Base-by-base conservation (phyloP, 371 early-diverging fungal genomes). In the Smittium mucronatum region DNA sequence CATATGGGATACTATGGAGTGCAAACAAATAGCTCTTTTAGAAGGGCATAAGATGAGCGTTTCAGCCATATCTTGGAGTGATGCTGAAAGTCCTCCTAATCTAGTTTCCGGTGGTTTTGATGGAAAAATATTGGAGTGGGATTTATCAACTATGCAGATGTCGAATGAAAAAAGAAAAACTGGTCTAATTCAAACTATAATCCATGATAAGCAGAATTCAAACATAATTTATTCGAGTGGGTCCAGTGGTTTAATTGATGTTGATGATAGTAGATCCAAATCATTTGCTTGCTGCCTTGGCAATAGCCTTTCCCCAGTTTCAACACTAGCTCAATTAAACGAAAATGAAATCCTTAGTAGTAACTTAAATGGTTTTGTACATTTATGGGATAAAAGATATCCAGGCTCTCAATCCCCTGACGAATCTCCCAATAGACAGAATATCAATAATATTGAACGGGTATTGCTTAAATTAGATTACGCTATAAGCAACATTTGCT, bases 371-470 rank as follows among this genome's bases (percentile, higher is more conserved):
- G 78, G 78, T 66, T 73, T 77, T 64, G 78, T 78, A 67, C 75
- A 74, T 33, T 75, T 78, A 73, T 77, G 78, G 78, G 78, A 78
- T 35, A 74, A 77, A 71, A 72, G 78, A 26, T 72, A 76, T 16
- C 63, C 73, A 11, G 70, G 72, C 67, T 63, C 58, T 28, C 74
- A 68, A 34, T 72, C 78, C 0, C 68, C 77, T 63, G 77, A 77
- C 72, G 73, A 76, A 57, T 76, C 76, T 57, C 72, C 75, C 47
- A 76, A 75, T 2, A 74, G 75, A 5, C 63, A 69, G 30, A 77
- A 76, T 64, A 74, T 21, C 5, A 63, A 63, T 63, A 21, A 21
- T 21, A 63, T 34, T 11, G 47, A 47, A 47, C 47, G 65, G 15
- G 36, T 36, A n/a, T n/a, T 65, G 11, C 34, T 65, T 65, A 34